phyloP scores from a whole-genome alignment of 345 rosid species.

The Euphorbia pulcherrima region DNA sequence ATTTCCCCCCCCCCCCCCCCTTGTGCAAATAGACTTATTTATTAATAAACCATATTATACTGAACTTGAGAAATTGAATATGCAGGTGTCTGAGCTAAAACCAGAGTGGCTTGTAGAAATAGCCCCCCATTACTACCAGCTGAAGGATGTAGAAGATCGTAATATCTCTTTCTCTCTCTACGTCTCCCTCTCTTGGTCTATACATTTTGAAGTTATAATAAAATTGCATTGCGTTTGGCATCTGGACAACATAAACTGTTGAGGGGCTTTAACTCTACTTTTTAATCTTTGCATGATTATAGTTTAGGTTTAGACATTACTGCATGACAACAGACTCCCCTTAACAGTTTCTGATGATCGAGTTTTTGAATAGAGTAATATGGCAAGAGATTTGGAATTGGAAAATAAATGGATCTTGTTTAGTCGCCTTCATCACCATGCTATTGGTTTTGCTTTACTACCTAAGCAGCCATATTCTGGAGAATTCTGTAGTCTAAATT shows the following conservation, averaged over 20 bases:
- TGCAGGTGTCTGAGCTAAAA: slow-evolving; percentile 87
- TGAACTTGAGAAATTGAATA: slow-evolving; percentile 25
- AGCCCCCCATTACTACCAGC: slow-evolving; percentile 92
- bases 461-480: neutral
- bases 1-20: neutral
- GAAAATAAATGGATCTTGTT: neutral
- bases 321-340: neutral
- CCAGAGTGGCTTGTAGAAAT: slow-evolving; percentile 99
- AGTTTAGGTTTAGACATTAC: neutral
- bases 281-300: neutral
- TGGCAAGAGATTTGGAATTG: too few species aligned
- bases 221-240: neutral
- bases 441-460: neutral
- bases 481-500: neutral
- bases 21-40: too few species aligned
- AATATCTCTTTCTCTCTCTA: slow-evolving; percentile 26
- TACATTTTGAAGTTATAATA: neutral
- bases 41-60: slow-evolving; percentile 6
- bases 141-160: slow-evolving; percentile 97
- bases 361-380: neutral
- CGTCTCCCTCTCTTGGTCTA: neutral
- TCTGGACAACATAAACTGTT: neutral
- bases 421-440: neutral
- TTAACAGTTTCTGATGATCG: neutral
- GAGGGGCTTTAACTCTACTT: neutral